phyloP scores from a whole-genome alignment of 805 yeast species.

The Starmerella floris region DNA sequence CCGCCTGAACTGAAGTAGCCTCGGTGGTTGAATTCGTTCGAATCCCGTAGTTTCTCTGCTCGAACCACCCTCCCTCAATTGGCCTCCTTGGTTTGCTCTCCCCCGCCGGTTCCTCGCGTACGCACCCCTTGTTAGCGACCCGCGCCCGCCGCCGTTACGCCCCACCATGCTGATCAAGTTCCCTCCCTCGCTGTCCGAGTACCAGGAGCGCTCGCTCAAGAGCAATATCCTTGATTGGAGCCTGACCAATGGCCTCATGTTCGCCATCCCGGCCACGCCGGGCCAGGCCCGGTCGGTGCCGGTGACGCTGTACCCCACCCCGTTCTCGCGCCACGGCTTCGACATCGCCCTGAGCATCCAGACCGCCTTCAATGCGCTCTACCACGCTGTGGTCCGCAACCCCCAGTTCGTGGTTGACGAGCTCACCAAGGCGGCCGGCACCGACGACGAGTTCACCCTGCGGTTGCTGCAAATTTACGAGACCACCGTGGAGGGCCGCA shows the following conservation, averaged over 20 bases:
- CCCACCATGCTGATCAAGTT: slow-evolving; percentile 21
- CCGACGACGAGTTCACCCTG: slow-evolving; percentile 73
- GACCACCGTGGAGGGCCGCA: slow-evolving; percentile 30
- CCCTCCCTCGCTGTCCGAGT: slow-evolving; percentile 22
- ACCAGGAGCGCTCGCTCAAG: slow-evolving; percentile 19
- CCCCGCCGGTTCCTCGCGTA: no score
- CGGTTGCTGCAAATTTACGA: slow-evolving; percentile 49
- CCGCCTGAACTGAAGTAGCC: no score
- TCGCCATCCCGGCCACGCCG: slow-evolving; percentile 23
- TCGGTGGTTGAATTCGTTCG: no score
- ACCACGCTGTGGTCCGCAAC: slow-evolving; percentile 49
- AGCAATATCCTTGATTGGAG: slow-evolving; percentile 52
- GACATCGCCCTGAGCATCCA: slow-evolving; percentile 56
- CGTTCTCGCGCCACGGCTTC: slow-evolving; percentile 59
- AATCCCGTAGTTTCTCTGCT: no score
- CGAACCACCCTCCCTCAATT: no score
- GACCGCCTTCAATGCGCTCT: slow-evolving; percentile 54
- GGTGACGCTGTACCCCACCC: slow-evolving; percentile 80
- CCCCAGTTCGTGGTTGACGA: slow-evolving; percentile 50
- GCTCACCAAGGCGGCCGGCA: slow-evolving; percentile 27
- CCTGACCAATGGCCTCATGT: slow-evolving; percentile 63
- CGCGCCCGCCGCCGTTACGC: background rate
- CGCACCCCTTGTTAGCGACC: no score
- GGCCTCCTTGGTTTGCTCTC: no score
- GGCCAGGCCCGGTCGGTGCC: slow-evolving; percentile 59